Evolutionary conservation across 805 yeast genomes (phyloP), one percentile per base, ranked within the genome.

Genomic region (Sungouiella thailandica): DNA sequence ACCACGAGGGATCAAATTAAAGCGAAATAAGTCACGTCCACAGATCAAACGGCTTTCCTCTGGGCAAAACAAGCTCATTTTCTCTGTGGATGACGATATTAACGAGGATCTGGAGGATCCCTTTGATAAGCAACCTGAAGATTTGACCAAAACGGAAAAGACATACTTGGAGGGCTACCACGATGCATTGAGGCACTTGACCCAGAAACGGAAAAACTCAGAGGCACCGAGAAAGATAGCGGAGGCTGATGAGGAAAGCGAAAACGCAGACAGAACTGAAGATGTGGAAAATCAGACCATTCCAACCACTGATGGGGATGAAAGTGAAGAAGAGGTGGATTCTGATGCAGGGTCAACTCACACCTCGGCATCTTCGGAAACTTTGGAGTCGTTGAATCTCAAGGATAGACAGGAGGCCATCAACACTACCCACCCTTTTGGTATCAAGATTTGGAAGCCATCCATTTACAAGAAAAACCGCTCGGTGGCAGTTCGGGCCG

Each of bases 391-490:
- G 4, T 81, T 84, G 54, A 93, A 96, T 4, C 69, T 90, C 35
- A 71, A 93, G 40, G 96, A 89, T 47, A 78, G 97, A 44, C 98
- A 93, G 58, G 89, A 85, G 47, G 98, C 98, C 11, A 93, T 93
- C 54, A 93, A 93, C 54, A 80, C 84, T 33, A 88, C 97, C 4
- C 98, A 93, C 65, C 98, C 98, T 1, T 93, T 93, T 52, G 98
- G 98, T 71, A 90, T 93, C 29, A 82, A 96, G 57, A 86, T 93
- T 49, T 93, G 98, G 98, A 93, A 93, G 53, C 98, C 98, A 1
- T 96, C 97, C 2, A 66, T 93, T 36, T 93, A 93, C 62, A 93
- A 93, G 57, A 93, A 93, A 58, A 74, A 75, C 39, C 78, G 98
- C 50, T 85, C 96, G 4, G 97, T 93, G 20, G 93, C 93, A 46